Evolutionary conservation across 2,329 filamentous ascomycete genomes (phyloP).

Genomic region (Hymenoscyphus linearis): DNA sequence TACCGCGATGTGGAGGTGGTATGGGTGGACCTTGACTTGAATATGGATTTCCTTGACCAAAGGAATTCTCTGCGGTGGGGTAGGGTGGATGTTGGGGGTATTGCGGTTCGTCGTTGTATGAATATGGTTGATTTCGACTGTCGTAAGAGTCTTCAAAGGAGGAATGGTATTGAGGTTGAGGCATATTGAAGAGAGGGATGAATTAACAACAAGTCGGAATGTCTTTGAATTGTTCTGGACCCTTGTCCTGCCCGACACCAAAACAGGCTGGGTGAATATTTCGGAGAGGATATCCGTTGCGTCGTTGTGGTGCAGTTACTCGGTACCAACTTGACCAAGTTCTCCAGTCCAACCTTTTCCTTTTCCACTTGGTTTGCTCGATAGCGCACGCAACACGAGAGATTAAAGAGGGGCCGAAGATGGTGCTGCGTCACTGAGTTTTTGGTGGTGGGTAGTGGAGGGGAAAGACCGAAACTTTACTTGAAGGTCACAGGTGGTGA

Average conservation of each 20-base stretch:
- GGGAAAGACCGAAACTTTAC: not conserved
- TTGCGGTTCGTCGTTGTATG: conserved; percentile 5
- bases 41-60: conserved; percentile 19
- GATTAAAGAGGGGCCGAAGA: not conserved
- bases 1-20: conserved; percentile 30
- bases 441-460: not conserved
- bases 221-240: not conserved
- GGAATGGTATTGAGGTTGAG: conserved; percentile 8
- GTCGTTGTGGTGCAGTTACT: not conserved
- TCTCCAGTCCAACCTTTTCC: not conserved
- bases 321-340: not conserved
- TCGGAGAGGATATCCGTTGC: not conserved
- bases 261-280: not conserved
- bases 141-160: conserved; percentile 18
- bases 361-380: not conserved
- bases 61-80: conserved; percentile 21
- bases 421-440: not conserved
- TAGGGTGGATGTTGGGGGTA: conserved; percentile 1
- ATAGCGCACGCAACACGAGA: not conserved
- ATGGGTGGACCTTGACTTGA: conserved; percentile 20
- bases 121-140: conserved; percentile 8
- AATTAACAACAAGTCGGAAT: not conserved
- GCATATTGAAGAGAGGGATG: not conserved
- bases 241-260: not conserved
- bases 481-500: not conserved